Base-by-base conservation (phyloP, 2,329 filamentous ascomycete species). In the Fusarium nodosum region DNA sequence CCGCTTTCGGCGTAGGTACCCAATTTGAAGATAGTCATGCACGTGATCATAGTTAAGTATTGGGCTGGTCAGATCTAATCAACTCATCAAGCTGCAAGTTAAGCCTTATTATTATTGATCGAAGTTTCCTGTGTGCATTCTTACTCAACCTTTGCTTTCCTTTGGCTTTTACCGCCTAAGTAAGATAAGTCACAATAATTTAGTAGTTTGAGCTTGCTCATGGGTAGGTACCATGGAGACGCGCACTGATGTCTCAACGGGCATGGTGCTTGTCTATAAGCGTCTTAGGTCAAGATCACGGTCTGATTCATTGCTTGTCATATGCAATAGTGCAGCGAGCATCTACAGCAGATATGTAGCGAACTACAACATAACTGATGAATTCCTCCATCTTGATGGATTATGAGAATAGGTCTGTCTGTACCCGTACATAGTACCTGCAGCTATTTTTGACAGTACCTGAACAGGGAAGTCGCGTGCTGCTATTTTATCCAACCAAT, bases 401-500 rank as follows among this genome's bases (percentile, higher is more conserved):
- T 16, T n/a, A 15, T 26, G 18, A 22, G 48, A 28, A 15, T 30
- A 52, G 48, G 34, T 39, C 33, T 55, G 31, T 26, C 31, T 28
- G 4, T 39, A 12, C n/a, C 16, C 20, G 11, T 8, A 26, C 26
- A 26, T 16, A n/a, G 53, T 56, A 56, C 53, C 53, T 56, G 53
- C 42, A 41, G 33, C n/a, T 52, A 22, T 52, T 28, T 26, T 26
- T 38, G 24, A 16, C 24, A 26, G 39, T 41, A 42, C n/a, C 36
- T 11, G 36, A 24, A 51, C 48, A 51, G 48, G 33, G 48, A 26
- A 52, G 45, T 41, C 41, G 52, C 10, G 60, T 15, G 30, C 38
- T 45, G 45, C 16, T 39, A 31, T 41, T 60, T 15, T 44, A 51
- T 46, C 73, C 72, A 77, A 77, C 76, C 73, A 79, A 68, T 70